Base-by-base conservation (phyloP, 2,329 filamentous ascomycete species). In the Aspergillus clavatus region DNA sequence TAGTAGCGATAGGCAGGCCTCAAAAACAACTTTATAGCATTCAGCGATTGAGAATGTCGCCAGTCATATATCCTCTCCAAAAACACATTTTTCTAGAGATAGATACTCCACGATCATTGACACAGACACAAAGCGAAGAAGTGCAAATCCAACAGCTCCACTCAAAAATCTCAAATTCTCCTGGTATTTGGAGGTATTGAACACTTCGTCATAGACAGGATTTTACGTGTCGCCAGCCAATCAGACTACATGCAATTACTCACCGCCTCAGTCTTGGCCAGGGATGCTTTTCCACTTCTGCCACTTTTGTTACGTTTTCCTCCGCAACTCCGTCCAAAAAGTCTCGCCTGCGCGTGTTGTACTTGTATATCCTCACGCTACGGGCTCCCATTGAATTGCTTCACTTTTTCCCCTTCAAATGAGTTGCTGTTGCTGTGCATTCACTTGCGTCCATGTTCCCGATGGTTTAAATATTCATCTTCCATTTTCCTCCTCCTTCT, bases 241-340 rank as follows among this genome's bases (percentile, higher is more conserved):
- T 48, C 1, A 48, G 4, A 4, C 11, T n/a, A 0, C 14, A 12
- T 8, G 5, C 1, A 31, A 22, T 7, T 14, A 5, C 38, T 47
- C 38, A 50, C 47, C 47, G 47, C 47, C 47, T 33, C 23, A 19
- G 14, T 28, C 29, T 38, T 45, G 33, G 27, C 28, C 29, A 42
- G 19, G 41, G 23, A 28, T 39, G 29, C 37, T 26, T 42, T 38
- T 37, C 41, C 36, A 43, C 37, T 46, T 46, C 43, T 28, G 40
- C 43, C 57, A 52, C 53, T 52, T 54, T 59, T 54, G 53, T 44
- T 45, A 40, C 41, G 31, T 35, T 56, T 52, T 42, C 49, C 51
- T 54, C 49, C 44, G 41, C 38, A 47, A 38, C n/a, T 45, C 44
- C 43, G 47, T 45, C 38, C 48, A 36, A 42, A 33, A 45, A 45